These are phyloP conservation scores for Syzygium syzygioides DNA, from an alignment of 441 rosid genomes.

Conservation along the genomic window DNA sequence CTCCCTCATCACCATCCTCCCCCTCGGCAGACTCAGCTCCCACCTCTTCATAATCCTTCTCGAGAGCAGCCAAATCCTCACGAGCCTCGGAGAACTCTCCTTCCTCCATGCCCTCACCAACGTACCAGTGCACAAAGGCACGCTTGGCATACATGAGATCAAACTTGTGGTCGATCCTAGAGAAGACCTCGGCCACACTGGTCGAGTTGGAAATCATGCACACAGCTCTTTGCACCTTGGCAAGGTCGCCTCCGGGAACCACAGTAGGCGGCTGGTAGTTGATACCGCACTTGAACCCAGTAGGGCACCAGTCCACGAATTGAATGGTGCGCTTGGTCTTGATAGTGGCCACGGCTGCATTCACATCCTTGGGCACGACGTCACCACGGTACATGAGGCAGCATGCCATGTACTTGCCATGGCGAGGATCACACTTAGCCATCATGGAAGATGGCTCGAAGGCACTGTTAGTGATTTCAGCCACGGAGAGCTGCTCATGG, in stretches of 20 bases:
- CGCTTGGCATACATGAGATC: slow-evolving; percentile 15
- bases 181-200: slow-evolving; percentile 11
- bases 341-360: slow-evolving; percentile 41
- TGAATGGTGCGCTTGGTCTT: slow-evolving; percentile 44
- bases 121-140: slow-evolving; percentile 14
- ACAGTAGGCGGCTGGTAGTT: slow-evolving; percentile 14
- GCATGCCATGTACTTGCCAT: slow-evolving; percentile 13
- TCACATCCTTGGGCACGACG: slow-evolving; percentile 20
- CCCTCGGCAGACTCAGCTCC: slow-evolving; percentile 13
- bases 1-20: slow-evolving; percentile 13
- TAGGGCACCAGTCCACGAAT: slow-evolving; percentile 11
- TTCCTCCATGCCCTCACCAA: slow-evolving; percentile 18
- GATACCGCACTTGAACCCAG: slow-evolving; percentile 12
- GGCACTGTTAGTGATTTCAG: slow-evolving; percentile 12
- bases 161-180: slow-evolving; percentile 8
- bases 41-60: slow-evolving; percentile 17
- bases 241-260: slow-evolving; percentile 6
- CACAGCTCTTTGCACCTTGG: slow-evolving; percentile 10
- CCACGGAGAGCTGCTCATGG: slow-evolving; percentile 11
- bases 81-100: slow-evolving; percentile 15
- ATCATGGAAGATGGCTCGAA: slow-evolving; percentile 11
- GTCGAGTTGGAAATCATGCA: slow-evolving; percentile 14
- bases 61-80: slow-evolving; percentile 13
- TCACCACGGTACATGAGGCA: slow-evolving; percentile 8
- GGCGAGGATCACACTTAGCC: slow-evolving; percentile 10